Evolutionary conservation across 345 rosid genomes (phyloP).

Genomic region (Populus alba): DNA sequence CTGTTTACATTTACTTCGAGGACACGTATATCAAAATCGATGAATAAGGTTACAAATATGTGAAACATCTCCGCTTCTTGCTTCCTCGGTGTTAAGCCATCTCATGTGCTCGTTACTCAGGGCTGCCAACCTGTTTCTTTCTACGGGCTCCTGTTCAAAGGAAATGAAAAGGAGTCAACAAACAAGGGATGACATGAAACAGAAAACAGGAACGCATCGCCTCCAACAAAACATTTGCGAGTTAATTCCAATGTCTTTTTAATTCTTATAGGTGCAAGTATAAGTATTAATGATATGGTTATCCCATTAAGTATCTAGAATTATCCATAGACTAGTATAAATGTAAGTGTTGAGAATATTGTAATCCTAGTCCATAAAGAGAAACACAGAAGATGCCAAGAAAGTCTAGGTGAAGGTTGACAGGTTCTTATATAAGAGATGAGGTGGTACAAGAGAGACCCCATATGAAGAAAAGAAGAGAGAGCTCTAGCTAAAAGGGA

Average conservation of each 20-base stretch:
- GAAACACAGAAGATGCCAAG: too few relatives aligned
- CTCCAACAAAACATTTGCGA: neutral
- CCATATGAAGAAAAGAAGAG: too few relatives aligned
- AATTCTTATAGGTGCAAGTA: neutral
- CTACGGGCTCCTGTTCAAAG: constrained; percentile 27
- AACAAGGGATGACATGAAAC: neutral
- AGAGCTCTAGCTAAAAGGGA: too few relatives aligned
- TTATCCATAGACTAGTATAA: too few relatives aligned
- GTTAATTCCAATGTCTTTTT: neutral
- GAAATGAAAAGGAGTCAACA: neutral
- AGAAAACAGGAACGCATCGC: neutral
- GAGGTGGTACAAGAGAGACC: too few relatives aligned
- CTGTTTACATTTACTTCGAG: neutral
- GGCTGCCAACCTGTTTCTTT: constrained; percentile 22
- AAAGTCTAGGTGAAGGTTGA: too few relatives aligned
- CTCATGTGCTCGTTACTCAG: neutral
- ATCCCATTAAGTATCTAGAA: too few relatives aligned
- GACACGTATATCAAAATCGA: neutral
- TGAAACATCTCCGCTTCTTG: neutral
- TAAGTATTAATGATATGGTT: too few relatives aligned
- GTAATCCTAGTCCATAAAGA: too few relatives aligned
- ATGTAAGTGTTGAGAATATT: too few relatives aligned
- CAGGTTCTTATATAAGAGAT: too few relatives aligned
- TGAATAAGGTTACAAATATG: neutral
- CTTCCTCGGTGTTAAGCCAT: neutral